phyloP scores from a whole-genome alignment of 2,329 filamentous ascomycete species.

The Hymenotorrendiella dingleyae region DNA sequence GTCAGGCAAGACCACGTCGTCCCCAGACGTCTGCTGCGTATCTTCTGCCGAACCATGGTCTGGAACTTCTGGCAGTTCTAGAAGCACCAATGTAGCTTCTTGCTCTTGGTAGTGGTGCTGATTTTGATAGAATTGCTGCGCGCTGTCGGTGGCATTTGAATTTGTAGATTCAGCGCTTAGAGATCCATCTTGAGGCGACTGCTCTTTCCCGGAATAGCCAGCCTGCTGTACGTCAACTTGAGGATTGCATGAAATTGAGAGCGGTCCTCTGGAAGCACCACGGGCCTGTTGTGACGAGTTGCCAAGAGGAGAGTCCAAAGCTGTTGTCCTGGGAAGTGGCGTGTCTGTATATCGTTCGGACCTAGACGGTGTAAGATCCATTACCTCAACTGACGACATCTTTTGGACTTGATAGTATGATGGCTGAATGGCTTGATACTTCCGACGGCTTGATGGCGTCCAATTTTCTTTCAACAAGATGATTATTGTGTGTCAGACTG shows the following conservation, averaged over 20 bases:
- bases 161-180: conserved; percentile 5
- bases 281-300: no score
- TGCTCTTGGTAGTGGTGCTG: conserved; percentile 4
- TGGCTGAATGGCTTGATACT: no score
- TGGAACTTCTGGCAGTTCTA: neutral
- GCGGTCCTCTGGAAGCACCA: neutral
- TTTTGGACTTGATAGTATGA: no score
- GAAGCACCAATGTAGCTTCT: no score
- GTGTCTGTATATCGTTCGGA: no score
- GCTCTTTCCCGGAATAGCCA: neutral
- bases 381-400: no score
- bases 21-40: neutral
- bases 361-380: no score
- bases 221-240: neutral
- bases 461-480: no score
- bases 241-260: neutral
- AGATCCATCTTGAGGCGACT: neutral
- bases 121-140: conserved; percentile 6
- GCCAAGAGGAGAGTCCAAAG: no score
- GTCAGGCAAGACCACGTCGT: conserved; percentile 3
- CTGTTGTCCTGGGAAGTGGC: no score
- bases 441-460: no score
- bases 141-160: conserved; percentile 6
- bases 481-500: no score
- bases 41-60: neutral